Evolutionary conservation across 2,329 filamentous ascomycete genomes (phyloP), one percentile per base, ranked within the genome.

Genomic region (Claviceps purpurea): DNA sequence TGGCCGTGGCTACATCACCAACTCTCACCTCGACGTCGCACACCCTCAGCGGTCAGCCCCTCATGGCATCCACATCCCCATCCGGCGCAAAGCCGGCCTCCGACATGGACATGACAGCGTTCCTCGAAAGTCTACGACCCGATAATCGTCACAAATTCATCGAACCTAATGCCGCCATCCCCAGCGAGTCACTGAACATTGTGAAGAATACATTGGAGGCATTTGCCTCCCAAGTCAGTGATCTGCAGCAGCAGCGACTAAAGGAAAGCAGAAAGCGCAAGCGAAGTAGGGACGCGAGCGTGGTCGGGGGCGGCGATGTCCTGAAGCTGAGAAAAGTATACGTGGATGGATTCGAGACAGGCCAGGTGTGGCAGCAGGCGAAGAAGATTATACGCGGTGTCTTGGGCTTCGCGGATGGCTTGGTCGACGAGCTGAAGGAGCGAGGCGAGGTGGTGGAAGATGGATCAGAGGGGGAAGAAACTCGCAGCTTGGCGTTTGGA

Each of bases 311-410:
- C 47, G 61, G 69, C 47, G 69, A 78, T 57, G 71, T 85, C 1
- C 64, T 96, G 56, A 89, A 89, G 61, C 73, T 95, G 61, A 84
- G 86, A 60, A 89, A 87, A 67, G 73, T 98, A 16, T 87, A 96
- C 64, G 74, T 89, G 6, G 82, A 95, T 53, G 93, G 91, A 0
- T 95, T 97, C 60, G 87, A 86, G 60, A 84, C 87, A 11, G 81
- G 84, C 20, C 91, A 97, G 68, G 83, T 98, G 44, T 98, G 91
- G 87, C 88, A 96, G 67, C 93, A 98, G 70, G 86, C 89, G 8
- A 84, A 83, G 62, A 81, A 87, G 60, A 88, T 97, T 20, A 82
- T 97, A 53, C 77, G 67, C 13, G 74, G 75, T 47, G 69, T 77
- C 11, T 59, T 81, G 46, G 66, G 70, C 43, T 73, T 78, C 56